Evolutionary conservation across 176 grass and related monocot genomes (phyloP).

Genomic region (Carex myosuroides): DNA sequence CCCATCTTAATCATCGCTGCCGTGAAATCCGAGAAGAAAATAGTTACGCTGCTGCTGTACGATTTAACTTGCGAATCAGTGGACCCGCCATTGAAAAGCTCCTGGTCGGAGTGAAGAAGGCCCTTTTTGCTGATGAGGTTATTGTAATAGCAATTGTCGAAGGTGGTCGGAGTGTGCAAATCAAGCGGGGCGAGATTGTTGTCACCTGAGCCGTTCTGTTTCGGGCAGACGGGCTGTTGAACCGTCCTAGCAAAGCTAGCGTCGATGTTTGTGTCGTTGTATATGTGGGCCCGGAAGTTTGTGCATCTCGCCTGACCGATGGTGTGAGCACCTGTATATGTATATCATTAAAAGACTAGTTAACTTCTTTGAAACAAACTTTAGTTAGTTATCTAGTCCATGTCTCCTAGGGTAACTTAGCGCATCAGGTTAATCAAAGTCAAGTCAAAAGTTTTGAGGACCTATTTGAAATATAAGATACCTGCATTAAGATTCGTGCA

Average conservation of each 20-base stretch:
- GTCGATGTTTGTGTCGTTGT: conserved; percentile 71
- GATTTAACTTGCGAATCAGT: conserved; percentile 31
- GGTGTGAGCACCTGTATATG: conserved; percentile 53
- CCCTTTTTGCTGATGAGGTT: conserved; percentile 38
- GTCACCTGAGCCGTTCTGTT: conserved; percentile 26
- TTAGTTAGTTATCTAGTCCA: background rate
- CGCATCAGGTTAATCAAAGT: no score
- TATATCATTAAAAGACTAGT: background rate
- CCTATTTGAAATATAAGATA: no score
- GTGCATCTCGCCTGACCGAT: conserved; percentile 59
- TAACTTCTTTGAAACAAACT: background rate
- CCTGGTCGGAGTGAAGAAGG: conserved; percentile 51
- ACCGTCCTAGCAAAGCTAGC: conserved; percentile 10
- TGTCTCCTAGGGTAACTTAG: no score
- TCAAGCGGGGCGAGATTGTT: conserved; percentile 58
- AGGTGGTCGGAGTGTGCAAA: conserved; percentile 35
- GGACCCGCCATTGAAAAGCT: conserved; percentile 41
- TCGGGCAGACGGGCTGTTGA: conserved; percentile 26
- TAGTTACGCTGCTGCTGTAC: conserved; percentile 19
- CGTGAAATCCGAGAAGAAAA: conserved; percentile 29
- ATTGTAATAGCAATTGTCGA: conserved; percentile 44
- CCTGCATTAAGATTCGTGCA: no score
- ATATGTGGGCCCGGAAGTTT: conserved; percentile 44
- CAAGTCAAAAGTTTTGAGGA: no score
- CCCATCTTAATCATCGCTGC: conserved; percentile 51